phyloP scores from a whole-genome alignment of 805 yeast species.

The Debaryomyces tyrocola region DNA sequence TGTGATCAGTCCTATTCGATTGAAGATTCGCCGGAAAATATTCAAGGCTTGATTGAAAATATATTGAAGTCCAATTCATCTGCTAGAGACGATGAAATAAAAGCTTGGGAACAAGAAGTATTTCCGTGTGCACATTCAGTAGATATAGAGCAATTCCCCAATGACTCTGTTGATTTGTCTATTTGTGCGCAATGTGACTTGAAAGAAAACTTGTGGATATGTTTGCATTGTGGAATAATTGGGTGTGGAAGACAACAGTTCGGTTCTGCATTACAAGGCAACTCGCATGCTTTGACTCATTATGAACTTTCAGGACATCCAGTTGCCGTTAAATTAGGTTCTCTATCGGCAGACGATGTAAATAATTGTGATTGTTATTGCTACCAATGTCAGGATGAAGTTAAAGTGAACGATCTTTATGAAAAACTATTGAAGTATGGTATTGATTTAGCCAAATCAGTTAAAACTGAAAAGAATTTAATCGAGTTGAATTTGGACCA shows the following conservation, averaged over 20 bases:
- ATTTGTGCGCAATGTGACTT: slow-evolving; percentile 63
- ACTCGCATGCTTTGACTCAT: slow-evolving; percentile 86
- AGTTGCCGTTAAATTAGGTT: slow-evolving; percentile 88
- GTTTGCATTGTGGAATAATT: slow-evolving; percentile 84
- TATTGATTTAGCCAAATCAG: slow-evolving; percentile 54
- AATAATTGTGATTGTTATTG: slow-evolving; percentile 78
- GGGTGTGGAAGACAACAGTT: slow-evolving; percentile 96
- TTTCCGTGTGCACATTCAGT: slow-evolving; percentile 75
- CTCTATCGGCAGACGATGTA: slow-evolving; percentile 66
- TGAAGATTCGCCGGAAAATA: slow-evolving; percentile 18
- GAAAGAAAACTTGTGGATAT: slow-evolving; percentile 83
- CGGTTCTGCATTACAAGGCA: slow-evolving; percentile 86
- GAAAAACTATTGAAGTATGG: slow-evolving; percentile 57
- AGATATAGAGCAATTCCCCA: slow-evolving; percentile 43
- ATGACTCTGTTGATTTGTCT: slow-evolving; percentile 26
- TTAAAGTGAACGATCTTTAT: slow-evolving; percentile 62
- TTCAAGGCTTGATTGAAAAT: slow-evolving; percentile 35
- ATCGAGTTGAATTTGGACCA: slow-evolving; percentile 92
- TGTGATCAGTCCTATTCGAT: slow-evolving; percentile 24
- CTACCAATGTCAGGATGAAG: slow-evolving; percentile 86
- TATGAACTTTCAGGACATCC: slow-evolving; percentile 61
- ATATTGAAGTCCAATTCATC: slow-evolving; percentile 61
- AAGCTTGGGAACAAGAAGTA: slow-evolving; percentile 91
- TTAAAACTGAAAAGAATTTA: slow-evolving; percentile 83
- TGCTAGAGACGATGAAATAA: slow-evolving; percentile 63